Percentiles rank a stretch among this genome's conserved stretches.
Evolutionary conservation across 2,329 filamentous ascomycete species (phyloP).

Genomic region (Fusarium sp.): DNA sequence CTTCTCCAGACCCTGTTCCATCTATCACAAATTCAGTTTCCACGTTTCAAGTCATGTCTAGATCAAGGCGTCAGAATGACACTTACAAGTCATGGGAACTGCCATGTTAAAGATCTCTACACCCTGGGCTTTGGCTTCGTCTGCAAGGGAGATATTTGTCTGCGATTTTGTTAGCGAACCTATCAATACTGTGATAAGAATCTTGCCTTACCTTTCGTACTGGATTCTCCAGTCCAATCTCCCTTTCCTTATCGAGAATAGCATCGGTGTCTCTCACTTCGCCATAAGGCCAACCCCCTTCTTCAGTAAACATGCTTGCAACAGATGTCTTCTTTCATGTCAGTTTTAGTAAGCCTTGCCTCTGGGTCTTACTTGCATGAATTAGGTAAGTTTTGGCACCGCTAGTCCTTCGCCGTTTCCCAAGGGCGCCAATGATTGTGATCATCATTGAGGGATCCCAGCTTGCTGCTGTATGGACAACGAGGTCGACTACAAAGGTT

Average conservation of each 20-base stretch:
- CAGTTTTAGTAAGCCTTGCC: rapidly evolving
- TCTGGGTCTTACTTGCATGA: constrained; percentile 46
- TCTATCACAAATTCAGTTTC: constrained; percentile 42
- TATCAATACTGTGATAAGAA: rapidly evolving
- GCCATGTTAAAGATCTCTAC: constrained; percentile 51
- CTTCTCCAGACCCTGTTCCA: constrained; percentile 52
- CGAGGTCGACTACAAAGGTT: constrained; percentile 51
- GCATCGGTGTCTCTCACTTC: constrained; percentile 51
- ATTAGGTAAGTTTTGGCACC: constrained; percentile 51
- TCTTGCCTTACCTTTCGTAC: constrained; percentile 47
- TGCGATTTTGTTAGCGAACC: constrained; percentile 2
- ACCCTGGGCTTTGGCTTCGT: constrained; percentile 47
- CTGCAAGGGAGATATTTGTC: constrained; percentile 50
- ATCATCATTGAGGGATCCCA: constrained; percentile 45
- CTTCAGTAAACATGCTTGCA: constrained; percentile 45
- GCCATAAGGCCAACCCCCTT: constrained; percentile 52
- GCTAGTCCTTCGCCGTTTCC: constrained; percentile 46
- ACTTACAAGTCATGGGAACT: constrained; percentile 50
- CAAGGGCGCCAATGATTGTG: constrained; percentile 53
- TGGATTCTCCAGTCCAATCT: constrained; percentile 45
- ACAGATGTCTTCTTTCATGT: constrained; percentile 46
- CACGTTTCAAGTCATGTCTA: neutral
- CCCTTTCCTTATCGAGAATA: constrained; percentile 50
- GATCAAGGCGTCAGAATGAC: neutral
- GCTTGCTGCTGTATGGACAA: constrained; percentile 54